These are phyloP conservation scores for Quercus variabilis DNA, from an alignment of 306 rosid species.

Conservation along the genomic window DNA sequence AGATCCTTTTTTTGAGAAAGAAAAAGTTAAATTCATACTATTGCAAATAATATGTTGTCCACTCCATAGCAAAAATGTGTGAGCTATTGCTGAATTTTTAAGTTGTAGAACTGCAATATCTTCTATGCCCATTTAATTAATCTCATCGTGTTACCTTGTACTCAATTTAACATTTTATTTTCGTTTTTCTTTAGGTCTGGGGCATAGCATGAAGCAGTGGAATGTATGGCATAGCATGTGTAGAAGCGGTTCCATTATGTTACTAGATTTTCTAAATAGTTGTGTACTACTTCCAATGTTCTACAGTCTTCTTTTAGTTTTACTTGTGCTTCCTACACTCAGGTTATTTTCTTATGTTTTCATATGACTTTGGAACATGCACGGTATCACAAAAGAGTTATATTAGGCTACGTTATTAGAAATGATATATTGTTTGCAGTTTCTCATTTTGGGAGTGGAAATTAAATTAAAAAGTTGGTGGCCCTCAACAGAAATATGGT, in stretches of 20 bases:
- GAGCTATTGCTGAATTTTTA: neutral
- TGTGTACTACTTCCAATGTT: slow-evolving; percentile 8
- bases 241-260: slow-evolving; percentile 9
- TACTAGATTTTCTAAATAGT: slow-evolving; percentile 18
- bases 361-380: neutral
- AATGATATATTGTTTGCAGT: neutral
- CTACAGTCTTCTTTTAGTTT: neutral
- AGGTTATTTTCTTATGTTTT: neutral
- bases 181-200: neutral
- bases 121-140: neutral
- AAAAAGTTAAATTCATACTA: neutral
- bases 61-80: neutral
- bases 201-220: slow-evolving; percentile 9
- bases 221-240: slow-evolving; percentile 10
- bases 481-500: no score
- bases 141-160: neutral
- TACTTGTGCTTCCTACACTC: neutral
- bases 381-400: neutral
- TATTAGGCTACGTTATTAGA: neutral
- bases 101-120: neutral
- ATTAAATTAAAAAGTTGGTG: no score
- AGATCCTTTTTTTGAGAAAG: neutral
- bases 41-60: no score
- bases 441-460: neutral
- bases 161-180: neutral